These are phyloP conservation scores for Aechmea fasciata DNA, from an alignment of 176 grass and related monocot species.

Conservation along the genomic window DNA sequence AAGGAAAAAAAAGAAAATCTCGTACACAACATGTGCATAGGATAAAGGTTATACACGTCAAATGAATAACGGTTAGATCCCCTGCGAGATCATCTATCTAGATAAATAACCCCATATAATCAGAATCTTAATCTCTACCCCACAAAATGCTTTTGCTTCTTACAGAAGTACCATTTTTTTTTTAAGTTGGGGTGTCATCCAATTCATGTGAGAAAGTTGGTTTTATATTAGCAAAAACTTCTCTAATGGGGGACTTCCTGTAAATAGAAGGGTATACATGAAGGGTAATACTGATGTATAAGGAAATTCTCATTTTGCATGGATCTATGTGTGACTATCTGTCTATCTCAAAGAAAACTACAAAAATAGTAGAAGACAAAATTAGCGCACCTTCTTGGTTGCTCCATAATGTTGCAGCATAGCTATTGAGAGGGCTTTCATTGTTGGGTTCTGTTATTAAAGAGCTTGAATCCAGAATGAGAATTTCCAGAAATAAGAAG, in stretches of 20 bases:
- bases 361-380: neutral
- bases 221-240: neutral
- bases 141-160: too few species aligned
- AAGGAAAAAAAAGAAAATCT: neutral
- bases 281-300: too few species aligned
- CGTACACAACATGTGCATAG: neutral
- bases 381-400: conserved; percentile 24
- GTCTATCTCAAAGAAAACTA: neutral
- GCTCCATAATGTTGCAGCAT: conserved; percentile 27
- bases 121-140: too few species aligned
- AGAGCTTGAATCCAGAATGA: neutral
- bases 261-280: too few species aligned
- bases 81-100: neutral
- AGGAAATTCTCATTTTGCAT: neutral
- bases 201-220: neutral
- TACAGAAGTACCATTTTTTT: too few species aligned
- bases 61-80: neutral
- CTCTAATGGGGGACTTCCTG: too few species aligned
- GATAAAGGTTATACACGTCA: neutral
- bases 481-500: neutral
- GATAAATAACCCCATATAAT: too few species aligned
- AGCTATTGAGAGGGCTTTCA: conserved; percentile 28
- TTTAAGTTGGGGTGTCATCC: too few species aligned
- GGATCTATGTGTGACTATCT: neutral
- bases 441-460: conserved; percentile 27